Evolutionary conservation across 2,329 filamentous ascomycete species (phyloP).

Genomic region (Fusarium sp.): DNA sequence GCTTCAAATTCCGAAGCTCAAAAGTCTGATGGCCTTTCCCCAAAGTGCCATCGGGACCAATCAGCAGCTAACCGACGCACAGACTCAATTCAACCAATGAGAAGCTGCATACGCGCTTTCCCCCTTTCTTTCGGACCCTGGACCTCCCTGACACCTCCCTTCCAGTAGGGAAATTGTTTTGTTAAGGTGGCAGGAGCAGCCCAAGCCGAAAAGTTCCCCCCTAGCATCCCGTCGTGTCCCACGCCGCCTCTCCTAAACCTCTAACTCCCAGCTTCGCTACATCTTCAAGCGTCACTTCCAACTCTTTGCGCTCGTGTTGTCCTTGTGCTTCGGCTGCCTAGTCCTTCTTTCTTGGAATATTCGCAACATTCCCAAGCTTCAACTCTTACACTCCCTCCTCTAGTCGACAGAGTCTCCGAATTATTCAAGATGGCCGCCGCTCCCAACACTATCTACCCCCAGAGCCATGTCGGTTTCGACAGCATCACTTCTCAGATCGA

Average conservation of each 20-base stretch:
- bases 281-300: slow-evolving; percentile 43
- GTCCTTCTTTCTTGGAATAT: slow-evolving; percentile 47
- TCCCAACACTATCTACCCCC: slow-evolving; percentile 81
- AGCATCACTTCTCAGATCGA: slow-evolving; percentile 99
- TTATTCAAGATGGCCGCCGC: slow-evolving; percentile 66
- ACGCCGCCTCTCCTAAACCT: slow-evolving; percentile 46
- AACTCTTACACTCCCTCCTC: slow-evolving; percentile 48
- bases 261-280: slow-evolving; percentile 45
- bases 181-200: slow-evolving; percentile 55
- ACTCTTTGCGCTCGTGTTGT: slow-evolving; percentile 37
- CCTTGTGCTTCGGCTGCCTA: slow-evolving; percentile 29
- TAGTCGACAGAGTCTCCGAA: slow-evolving; percentile 44
- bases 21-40: slow-evolving; percentile 49
- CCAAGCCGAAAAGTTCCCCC: slow-evolving; percentile 55
- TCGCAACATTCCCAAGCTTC: slow-evolving; percentile 41
- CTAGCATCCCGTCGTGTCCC: slow-evolving; percentile 43
- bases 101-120: slow-evolving; percentile 51
- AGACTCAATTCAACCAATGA: slow-evolving; percentile 47
- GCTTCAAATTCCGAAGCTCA: slow-evolving; percentile 42
- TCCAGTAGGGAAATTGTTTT: slow-evolving; percentile 61
- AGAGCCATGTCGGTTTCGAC: slow-evolving; percentile 99
- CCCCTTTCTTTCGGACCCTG: slow-evolving; percentile 58
- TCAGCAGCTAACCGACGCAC: slow-evolving; percentile 48
- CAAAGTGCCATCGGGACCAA: slow-evolving; percentile 46
- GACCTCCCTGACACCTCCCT: slow-evolving; percentile 49